Evolutionary conservation across 208 protist genomes (phyloP).

Genomic region (Plasmodiophora brassicae): DNA sequence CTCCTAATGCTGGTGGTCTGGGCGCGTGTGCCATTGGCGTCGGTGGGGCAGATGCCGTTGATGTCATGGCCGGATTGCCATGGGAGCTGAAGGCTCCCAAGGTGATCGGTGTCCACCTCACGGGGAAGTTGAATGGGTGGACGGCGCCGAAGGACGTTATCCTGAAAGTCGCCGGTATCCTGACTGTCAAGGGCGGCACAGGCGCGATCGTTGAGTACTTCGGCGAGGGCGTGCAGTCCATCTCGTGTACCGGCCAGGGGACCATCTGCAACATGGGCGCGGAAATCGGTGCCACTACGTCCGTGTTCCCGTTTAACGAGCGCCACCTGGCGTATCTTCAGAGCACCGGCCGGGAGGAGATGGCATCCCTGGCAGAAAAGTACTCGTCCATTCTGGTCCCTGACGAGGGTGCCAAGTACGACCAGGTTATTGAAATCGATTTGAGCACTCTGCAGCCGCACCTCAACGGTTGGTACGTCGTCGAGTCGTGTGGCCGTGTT

Average conservation of each 20-base stretch:
- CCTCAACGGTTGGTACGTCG: constrained; percentile 60
- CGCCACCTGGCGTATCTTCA: constrained; percentile 62
- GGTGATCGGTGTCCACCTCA: constrained; percentile 77
- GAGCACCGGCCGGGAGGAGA: constrained; percentile 58
- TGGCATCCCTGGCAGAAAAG: constrained; percentile 49
- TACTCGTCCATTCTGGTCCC: constrained; percentile 51
- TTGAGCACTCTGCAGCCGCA: constrained; percentile 68
- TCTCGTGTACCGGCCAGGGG: constrained; percentile 68
- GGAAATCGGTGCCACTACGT: constrained; percentile 78
- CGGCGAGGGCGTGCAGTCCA: constrained; percentile 66
- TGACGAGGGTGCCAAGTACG: constrained; percentile 59
- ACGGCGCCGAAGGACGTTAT: constrained; percentile 75
- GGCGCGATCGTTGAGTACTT: constrained; percentile 77
- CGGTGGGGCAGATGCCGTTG: constrained; percentile 77
- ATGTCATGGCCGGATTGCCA: constrained; percentile 75
- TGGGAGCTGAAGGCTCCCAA: constrained; percentile 77
- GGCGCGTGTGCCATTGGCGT: constrained; percentile 67
- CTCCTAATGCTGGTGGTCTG: constrained; percentile 67
- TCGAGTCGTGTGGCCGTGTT: background rate
- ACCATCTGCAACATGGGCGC: constrained; percentile 84
- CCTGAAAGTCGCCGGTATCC: constrained; percentile 69
- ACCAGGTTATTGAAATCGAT: constrained; percentile 74
- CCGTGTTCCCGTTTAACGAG: constrained; percentile 72
- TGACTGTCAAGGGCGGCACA: constrained; percentile 71
- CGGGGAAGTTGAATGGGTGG: constrained; percentile 61